Evolutionary conservation across 495 filamentous ascomycete species (phyloP).

Genomic region (Aspergillus cristatus): DNA sequence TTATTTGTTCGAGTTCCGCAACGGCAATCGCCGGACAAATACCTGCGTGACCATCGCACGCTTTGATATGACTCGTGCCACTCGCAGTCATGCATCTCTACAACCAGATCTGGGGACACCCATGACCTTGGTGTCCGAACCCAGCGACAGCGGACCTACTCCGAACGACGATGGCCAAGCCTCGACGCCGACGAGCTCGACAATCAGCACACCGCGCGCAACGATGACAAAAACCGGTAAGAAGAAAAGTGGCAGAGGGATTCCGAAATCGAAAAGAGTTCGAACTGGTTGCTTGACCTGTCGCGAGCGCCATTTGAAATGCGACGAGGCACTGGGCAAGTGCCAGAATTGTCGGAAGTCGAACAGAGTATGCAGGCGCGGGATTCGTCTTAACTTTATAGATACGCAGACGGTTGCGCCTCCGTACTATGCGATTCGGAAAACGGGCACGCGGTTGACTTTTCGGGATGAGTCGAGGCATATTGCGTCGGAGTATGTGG

Average conservation of each 20-base stretch:
- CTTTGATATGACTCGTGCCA: conserved; percentile 4
- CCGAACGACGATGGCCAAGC: conserved; percentile 5
- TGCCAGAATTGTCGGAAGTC: conserved; percentile 90
- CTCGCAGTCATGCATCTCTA: conserved; percentile 2
- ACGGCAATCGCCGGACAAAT: too few relatives aligned
- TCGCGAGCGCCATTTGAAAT: conserved; percentile 67
- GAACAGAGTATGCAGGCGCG: conserved; percentile 73
- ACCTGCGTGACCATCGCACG: too few relatives aligned
- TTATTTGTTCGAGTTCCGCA: too few relatives aligned
- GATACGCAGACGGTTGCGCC: conserved; percentile 68
- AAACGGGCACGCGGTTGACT: conserved; percentile 58
- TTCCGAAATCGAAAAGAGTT: conserved; percentile 56
- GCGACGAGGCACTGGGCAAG: conserved; percentile 71
- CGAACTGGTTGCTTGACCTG: conserved; percentile 74
- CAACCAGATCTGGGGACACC: conserved; percentile 2
- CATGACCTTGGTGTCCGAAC: background rate
- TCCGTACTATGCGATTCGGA: conserved; percentile 49
- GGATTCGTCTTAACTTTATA: conserved; percentile 86
- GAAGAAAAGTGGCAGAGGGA: conserved; percentile 16
- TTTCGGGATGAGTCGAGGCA: conserved; percentile 86
- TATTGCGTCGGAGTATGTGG: conserved; percentile 87
- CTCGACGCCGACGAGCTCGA: conserved; percentile 12
- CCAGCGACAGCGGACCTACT: background rate
- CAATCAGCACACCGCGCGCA: conserved; percentile 5
- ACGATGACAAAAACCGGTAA: conserved; percentile 10